Base-by-base conservation (phyloP, 2,329 filamentous ascomycete species). In the Thermoascus crustaceus region DNA sequence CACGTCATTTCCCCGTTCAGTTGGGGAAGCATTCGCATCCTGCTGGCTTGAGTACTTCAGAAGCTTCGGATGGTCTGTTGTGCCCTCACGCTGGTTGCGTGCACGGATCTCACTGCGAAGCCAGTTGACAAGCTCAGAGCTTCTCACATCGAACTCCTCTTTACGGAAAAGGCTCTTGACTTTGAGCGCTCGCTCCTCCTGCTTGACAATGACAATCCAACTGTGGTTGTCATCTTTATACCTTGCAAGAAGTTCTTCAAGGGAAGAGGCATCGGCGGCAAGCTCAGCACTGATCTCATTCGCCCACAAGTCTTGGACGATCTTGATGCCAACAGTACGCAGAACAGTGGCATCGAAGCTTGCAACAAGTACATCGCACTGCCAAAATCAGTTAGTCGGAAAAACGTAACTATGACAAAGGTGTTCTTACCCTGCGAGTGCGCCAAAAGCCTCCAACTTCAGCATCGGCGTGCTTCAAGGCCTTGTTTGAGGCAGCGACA, bases 331-430 rank as follows among this genome's bases (percentile, higher is more conserved):
- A 0, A 75, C 73, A 0, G 81, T 82, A 24, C 85, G 78, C 8
- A 95, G 73, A 3, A 86, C 74, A 3, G 77, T 73, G 0, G 81
- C 67, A 52, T 94, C 87, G 49, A 94, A 93, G 49, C 86, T 89
- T 7, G 87, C 84, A 23, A 98, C 80, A 3, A 96, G 76, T 9
- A 91, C 84, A 57, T 96, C 88, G 52, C 88, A 94, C 71, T 85
- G 49, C 24, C 53, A 44, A 19, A 7, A 14, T 53, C 16, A 41
- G 37, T 25, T 32, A 43, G 17, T n/a, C 10, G 8, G 4, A 17
- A 21, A 13, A 20, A 18, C 13, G n/a, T 7, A 7, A 19, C 13
- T 16, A 23, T 27, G 30, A 32, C 16, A 23, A 16, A 63, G 3
- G 10, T n/a, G n/a, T n/a, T 29, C 76, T 64, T 66, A 82, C 79